Base-by-base conservation (phyloP, 768 basidiomycete species). In the Calvatia gigantea region DNA sequence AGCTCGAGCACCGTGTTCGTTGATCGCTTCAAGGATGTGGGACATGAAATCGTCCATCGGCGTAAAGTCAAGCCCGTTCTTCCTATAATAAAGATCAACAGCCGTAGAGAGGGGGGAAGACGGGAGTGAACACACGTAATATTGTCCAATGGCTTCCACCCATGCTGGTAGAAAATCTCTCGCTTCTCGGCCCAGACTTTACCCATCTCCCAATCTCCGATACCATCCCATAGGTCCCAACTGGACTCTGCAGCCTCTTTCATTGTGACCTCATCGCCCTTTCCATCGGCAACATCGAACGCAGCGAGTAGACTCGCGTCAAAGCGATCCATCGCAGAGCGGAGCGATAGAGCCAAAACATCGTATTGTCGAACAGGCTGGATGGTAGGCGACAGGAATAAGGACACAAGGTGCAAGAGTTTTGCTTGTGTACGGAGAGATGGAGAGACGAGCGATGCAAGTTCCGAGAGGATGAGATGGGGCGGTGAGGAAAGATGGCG, bases 111-210 rank as follows among this genome's bases (percentile, higher is more conserved):
- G n/a, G n/a, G n/a, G n/a, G 54, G 33, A 51, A 17, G 44, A 55
- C 2, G 32, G 17, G n/a, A 51, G n/a, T 23, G 38, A 31, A 74
- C 84, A 64, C 69, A 86, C 84, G 84, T 86, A 65, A 89, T 82
- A 70, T 98, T 99, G 58, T 87, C 85, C 51, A 89, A 66, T 0
- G 94, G 82, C 59, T 89, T 80, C 87, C 91, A 94, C 45, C 80
- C 78, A 6, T 81, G 84, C 60, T 94, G 88, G 69, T 96, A 98
- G 62, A 98, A 94, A 19, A 98, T 85, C 68, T 96, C 94, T 42
- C 89, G 75, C 74, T 96, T 95, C 71, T 99, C 95, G 1, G 91
- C 86, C 92, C 96, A 99, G 15, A 95, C 87, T 60, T 92, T 87
- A 0, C 91, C 91, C 77, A 97, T 85, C 70, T 96, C 95, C 91